Base-by-base conservation (phyloP, 2,329 filamentous ascomycete genomes). In the Tolypocladium paradoxum region DNA sequence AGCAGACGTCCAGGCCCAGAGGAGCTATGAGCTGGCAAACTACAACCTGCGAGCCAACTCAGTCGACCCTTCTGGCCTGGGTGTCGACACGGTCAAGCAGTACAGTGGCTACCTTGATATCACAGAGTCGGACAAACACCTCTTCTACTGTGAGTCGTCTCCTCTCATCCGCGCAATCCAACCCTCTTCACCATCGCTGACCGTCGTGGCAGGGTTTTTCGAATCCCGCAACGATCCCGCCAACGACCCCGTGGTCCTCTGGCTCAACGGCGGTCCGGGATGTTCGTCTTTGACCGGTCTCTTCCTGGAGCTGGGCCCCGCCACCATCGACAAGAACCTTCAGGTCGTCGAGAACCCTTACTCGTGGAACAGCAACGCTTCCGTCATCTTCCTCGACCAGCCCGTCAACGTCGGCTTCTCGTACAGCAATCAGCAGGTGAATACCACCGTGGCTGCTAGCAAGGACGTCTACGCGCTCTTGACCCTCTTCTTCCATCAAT, bases 351-450 rank as follows among this genome's bases (percentile, higher is more conserved):
- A 84, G 78, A 99, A 99, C 75, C 84, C 88, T 50, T 84, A 83
- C 72, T 88, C 90, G 7, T 97, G 93, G 93, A 97, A 96, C 75
- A 84, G 83, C 70, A 97, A 97, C 65, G 92, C 93, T 59, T 96
- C 90, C 40, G 90, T 99, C 65, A 96, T 99, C 74, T 99, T 97
- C 87, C 84, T 99, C 58, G 93, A 97, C 72, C 92, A 97, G 76
- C 93, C 93, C 56, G 91, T 97, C 75, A 97, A 97, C 65, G 90
- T 96, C 56, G 93, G 93, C 61, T 97, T 90, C 77, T 97, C 92
- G 14, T 96, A 97, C 81, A 95, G 89, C 61, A 90, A 88, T 59
- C 83, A 85, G 66, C 78, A 83, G 29, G 92, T 97, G 64, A 90
- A 84, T 74, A 92, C 92, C 79, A 97, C 92, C 24, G 82, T 93